A percentile compares a stretch with the other conserved stretches of the same genome.
phyloP scores from a whole-genome alignment of 2,329 filamentous ascomycete genomes.

The Ambrosiella beaveri region DNA sequence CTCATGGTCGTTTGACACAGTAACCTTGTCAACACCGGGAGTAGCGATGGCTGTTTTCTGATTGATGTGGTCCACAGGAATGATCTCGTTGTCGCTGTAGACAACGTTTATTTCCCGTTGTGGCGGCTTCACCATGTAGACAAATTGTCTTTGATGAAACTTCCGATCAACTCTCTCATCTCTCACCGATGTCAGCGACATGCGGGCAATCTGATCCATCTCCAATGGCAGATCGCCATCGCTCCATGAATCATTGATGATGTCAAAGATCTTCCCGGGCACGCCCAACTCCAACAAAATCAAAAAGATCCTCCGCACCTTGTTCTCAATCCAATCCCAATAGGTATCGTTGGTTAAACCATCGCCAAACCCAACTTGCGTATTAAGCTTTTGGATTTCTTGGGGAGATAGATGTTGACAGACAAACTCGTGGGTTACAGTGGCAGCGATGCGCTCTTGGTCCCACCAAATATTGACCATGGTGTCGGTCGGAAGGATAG shows the following conservation, averaged over 20 bases:
- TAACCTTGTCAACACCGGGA: conserved; percentile 37
- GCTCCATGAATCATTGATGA: conserved; percentile 62
- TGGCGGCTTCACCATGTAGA: conserved; percentile 49
- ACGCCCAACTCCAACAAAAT: conserved; percentile 52
- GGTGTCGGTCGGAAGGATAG: not conserved
- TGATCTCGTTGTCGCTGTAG: conserved; percentile 49
- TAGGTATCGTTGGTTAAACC: conserved; percentile 56
- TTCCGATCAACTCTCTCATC: conserved; percentile 48
- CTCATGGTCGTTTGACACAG: conserved; percentile 43
- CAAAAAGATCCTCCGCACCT: conserved; percentile 53
- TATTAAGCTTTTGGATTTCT: conserved; percentile 44
- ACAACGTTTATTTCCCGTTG: conserved; percentile 41
- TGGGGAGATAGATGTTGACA: conserved; percentile 44
- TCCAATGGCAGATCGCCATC: conserved; percentile 57
- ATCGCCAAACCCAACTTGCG: conserved; percentile 46
- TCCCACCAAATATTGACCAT: conserved; percentile 48
- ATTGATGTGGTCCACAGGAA: conserved; percentile 51
- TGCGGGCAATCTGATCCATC: conserved; percentile 44
- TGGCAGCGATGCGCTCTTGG: conserved; percentile 47
- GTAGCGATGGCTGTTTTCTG: conserved; percentile 28
- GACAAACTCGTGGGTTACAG: conserved; percentile 52
- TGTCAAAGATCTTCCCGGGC: conserved; percentile 56
- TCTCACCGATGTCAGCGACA: conserved; percentile 40
- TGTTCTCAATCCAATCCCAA: conserved; percentile 58
- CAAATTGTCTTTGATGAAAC: conserved; percentile 55